A percentile compares a stretch with the other conserved stretches of the same genome.
These are phyloP conservation scores for Exophiala sp. DNA, from an alignment of 2,329 filamentous ascomycete genomes.

Conservation along the genomic window DNA sequence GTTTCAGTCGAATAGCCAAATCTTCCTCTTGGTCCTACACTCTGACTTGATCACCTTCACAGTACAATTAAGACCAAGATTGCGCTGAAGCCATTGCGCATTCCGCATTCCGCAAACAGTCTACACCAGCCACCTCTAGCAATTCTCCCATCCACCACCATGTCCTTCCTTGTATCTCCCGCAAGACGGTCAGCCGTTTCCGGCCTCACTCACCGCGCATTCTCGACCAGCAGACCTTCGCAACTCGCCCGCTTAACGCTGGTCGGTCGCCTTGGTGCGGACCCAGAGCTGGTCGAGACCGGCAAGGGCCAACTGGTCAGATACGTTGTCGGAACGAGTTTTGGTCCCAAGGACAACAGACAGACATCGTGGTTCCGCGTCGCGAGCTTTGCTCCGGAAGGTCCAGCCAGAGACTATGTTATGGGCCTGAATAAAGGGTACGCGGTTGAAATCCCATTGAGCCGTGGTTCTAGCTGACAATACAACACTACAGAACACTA, in stretches of 20 bases:
- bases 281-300: conserved; percentile 71
- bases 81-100: conserved; percentile 4
- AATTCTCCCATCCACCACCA: background rate
- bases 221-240: conserved; percentile 66
- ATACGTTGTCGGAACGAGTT: conserved; percentile 70
- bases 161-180: conserved; percentile 43
- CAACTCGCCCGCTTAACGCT: conserved; percentile 76
- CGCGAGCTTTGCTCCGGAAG: conserved; percentile 67
- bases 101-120: conserved; percentile 1
- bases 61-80: too few relatives aligned
- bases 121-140: background rate
- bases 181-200: conserved; percentile 46
- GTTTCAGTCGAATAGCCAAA: background rate
- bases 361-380: conserved; percentile 84
- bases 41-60: too few relatives aligned
- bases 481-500: conserved; percentile 56
- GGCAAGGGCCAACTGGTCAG: conserved; percentile 71
- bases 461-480: conserved; percentile 11
- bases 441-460: conserved; percentile 37
- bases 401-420: conserved; percentile 65
- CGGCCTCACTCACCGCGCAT: conserved; percentile 56
- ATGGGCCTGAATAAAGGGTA: conserved; percentile 79
- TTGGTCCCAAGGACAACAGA: conserved; percentile 65
- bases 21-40: too few relatives aligned
- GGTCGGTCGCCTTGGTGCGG: conserved; percentile 76